Conservation (phyloP, 441 rosid genomes). For the Pelargonium cotyledonis region DNA sequence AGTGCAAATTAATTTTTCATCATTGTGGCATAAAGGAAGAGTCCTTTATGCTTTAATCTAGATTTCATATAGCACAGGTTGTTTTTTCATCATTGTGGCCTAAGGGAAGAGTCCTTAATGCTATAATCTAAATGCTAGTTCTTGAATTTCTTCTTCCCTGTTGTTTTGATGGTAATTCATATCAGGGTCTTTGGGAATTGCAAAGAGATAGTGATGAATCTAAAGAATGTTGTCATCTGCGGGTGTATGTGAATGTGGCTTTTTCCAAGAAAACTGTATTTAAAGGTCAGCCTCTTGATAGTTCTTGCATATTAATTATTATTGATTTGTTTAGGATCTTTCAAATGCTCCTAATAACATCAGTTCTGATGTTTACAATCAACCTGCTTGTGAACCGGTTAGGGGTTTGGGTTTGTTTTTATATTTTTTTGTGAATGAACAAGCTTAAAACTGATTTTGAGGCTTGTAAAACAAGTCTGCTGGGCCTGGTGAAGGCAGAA, state of each 20-base stretch:
- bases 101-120: too few relatives aligned
- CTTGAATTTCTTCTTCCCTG: too few relatives aligned
- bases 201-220: slow-evolving; percentile 45
- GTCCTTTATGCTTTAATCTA: too few relatives aligned
- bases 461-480: not conserved
- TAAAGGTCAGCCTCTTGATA: slow-evolving; percentile 55
- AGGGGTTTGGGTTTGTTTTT: not conserved
- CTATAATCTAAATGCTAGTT: too few relatives aligned
- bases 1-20: too few relatives aligned
- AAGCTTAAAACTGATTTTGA: not conserved
- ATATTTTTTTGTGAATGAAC: not conserved
- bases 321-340: not conserved
- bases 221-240: slow-evolving; percentile 61
- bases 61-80: too few relatives aligned
- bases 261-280: slow-evolving; percentile 80
- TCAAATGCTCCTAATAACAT: not conserved
- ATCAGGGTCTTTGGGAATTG: slow-evolving; percentile 79
- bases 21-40: too few relatives aligned
- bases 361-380: not conserved
- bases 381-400: slow-evolving; percentile 2
- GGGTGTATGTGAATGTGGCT: slow-evolving; percentile 66
- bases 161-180: slow-evolving; percentile 6
- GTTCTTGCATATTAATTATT: not conserved
- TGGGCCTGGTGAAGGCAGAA: not conserved
- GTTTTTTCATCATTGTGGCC: too few relatives aligned